phyloP scores from a whole-genome alignment of 805 yeast species.

The Hermanozyma aechmeae region DNA sequence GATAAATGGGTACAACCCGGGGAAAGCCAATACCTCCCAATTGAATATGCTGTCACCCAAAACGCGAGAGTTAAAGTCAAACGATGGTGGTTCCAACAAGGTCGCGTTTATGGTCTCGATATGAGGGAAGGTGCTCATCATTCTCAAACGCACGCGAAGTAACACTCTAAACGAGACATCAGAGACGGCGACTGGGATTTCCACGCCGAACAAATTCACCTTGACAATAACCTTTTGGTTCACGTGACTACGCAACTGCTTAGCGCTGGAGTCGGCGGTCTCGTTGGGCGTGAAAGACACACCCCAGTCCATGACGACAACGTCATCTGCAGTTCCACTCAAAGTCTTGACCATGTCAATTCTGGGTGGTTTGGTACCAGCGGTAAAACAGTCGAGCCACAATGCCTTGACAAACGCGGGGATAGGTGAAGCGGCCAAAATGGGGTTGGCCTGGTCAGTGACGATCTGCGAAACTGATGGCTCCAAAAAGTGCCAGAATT shows the following conservation, averaged over 20 bases:
- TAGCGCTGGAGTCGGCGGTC: constrained; percentile 70
- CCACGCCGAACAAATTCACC: constrained; percentile 72
- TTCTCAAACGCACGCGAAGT: constrained; percentile 74
- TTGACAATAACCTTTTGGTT: constrained; percentile 76
- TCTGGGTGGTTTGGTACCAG: constrained; percentile 94
- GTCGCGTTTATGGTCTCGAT: constrained; percentile 84
- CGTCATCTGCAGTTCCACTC: constrained; percentile 82
- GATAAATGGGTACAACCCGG: constrained; percentile 78
- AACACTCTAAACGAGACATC: constrained; percentile 69
- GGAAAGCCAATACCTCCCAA: constrained; percentile 79
- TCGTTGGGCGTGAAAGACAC: constrained; percentile 90
- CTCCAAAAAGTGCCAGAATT: constrained; percentile 87
- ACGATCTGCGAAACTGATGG: constrained; percentile 84
- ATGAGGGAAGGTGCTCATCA: constrained; percentile 90
- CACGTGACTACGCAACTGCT: constrained; percentile 76
- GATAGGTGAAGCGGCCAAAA: constrained; percentile 63
- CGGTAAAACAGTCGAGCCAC: constrained; percentile 82
- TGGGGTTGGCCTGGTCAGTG: constrained; percentile 76
- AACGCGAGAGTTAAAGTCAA: constrained; percentile 68
- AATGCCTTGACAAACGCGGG: constrained; percentile 80
- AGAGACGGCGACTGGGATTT: constrained; percentile 72
- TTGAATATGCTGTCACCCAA: constrained; percentile 81
- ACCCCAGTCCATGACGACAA: constrained; percentile 97
- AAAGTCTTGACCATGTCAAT: constrained; percentile 84
- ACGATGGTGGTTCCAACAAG: constrained; percentile 74